Percentiles rank a stretch among this genome's conserved stretches.
These are phyloP conservation scores for Jatropha multifida DNA, from an alignment of 441 rosid genomes.

Conservation along the genomic window DNA sequence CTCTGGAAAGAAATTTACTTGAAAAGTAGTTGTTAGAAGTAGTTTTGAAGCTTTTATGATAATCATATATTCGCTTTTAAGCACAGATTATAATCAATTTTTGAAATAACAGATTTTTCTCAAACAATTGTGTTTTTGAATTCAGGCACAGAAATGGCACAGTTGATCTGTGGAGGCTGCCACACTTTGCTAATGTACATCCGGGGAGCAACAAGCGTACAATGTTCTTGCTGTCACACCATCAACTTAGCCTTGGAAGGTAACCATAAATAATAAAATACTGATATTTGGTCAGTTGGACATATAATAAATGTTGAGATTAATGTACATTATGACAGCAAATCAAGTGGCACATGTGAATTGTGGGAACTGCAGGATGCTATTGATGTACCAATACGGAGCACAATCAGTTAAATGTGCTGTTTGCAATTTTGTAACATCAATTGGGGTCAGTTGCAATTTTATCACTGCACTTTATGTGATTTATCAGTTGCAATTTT, in stretches of 20 bases:
- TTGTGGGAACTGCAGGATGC: slow-evolving; percentile 95
- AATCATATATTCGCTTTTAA: too few relatives aligned
- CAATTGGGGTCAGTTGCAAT: slow-evolving; percentile 66
- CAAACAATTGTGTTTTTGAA: not conserved
- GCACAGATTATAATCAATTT: too few relatives aligned
- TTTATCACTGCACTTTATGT: not conserved
- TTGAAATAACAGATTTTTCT: too few relatives aligned
- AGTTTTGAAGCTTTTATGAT: too few relatives aligned
- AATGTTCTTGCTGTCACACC: slow-evolving; percentile 96
- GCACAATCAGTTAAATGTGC: slow-evolving; percentile 96
- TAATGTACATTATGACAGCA: slow-evolving; percentile 46
- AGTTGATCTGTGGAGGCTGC: slow-evolving; percentile 97
- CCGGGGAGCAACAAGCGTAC: slow-evolving; percentile 98
- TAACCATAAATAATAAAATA: slow-evolving; percentile 11
- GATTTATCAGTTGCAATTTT: too few relatives aligned
- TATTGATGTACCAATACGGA: slow-evolving; percentile 94
- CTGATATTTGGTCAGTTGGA: too few relatives aligned
- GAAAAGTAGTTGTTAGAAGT: too few relatives aligned
- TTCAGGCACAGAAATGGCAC: slow-evolving; percentile 97
- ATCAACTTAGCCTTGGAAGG: slow-evolving; percentile 95
- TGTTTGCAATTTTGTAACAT: slow-evolving; percentile 85
- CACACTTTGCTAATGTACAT: slow-evolving; percentile 95
- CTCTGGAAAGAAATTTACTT: too few relatives aligned
- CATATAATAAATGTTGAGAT: too few relatives aligned
- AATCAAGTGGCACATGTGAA: slow-evolving; percentile 96